These are phyloP conservation scores for Eucalyptus regnans DNA, from an alignment of 345 rosid species.

Conservation along the genomic window DNA sequence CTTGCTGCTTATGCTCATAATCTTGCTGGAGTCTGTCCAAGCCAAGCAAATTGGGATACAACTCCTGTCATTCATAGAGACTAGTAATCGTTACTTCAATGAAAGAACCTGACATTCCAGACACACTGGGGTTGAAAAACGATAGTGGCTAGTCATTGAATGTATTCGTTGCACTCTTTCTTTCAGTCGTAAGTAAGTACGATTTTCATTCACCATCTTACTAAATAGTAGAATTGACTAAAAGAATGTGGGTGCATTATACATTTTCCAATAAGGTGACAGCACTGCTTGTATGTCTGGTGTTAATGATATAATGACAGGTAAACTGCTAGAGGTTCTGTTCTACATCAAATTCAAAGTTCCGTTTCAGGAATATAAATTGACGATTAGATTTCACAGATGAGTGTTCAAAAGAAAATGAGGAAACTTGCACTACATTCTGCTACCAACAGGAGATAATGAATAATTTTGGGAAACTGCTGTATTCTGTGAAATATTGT, in stretches of 20 bases:
- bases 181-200: background rate
- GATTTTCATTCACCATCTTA: background rate
- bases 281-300: background rate
- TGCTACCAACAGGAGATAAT: background rate
- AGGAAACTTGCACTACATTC: background rate
- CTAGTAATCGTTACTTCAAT: background rate
- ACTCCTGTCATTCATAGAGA: constrained; percentile 38
- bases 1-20: constrained; percentile 65
- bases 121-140: background rate
- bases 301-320: background rate
- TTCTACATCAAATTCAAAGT: background rate
- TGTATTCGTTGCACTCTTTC: background rate
- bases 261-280: background rate
- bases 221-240: background rate
- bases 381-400: background rate
- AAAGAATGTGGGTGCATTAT: background rate
- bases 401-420: background rate
- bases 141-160: background rate
- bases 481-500: background rate
- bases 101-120: background rate
- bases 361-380: background rate
- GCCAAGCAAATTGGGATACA: constrained; percentile 81
- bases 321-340: background rate
- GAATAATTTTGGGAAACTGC: background rate
- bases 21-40: constrained; percentile 96